Evolutionary conservation across 1,284 basidiomycete genomes (phyloP), one percentile per base, ranked within the genome.

Genomic region (Cryptococcus sp.): DNA sequence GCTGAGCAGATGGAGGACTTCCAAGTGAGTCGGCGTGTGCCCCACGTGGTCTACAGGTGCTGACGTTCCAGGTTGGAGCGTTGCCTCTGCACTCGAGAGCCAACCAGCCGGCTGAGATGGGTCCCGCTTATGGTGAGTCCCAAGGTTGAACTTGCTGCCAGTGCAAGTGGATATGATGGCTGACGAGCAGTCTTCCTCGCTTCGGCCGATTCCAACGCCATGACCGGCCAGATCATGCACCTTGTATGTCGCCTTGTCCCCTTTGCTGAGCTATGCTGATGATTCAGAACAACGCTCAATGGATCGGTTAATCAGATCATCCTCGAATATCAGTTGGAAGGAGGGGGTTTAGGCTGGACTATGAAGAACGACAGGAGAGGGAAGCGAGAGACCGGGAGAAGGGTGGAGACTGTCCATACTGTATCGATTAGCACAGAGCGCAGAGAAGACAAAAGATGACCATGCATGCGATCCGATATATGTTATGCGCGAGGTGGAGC

Each of bases 61-160:
- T n/a, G n/a, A n/a, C n/a, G n/a, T n/a, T n/a, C n/a, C 74, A 74
- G 12, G 69, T 80, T 34, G 77, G 78, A 19, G 54, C 64, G 12
- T 45, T 69, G 22, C 78, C 78, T 2, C 65, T 80, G 3, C 75
- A 78, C 53, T 76, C 77, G 22, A 70, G 80, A 16, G 76, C 78
- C 0, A 79, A 75, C 1, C 79, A 80, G 69, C 80, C 80, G 4
- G 78, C 77, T 18, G 81, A 83, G 65, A 68, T 79, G 41, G 79
- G 76, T 4, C 77, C 78, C 6, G 64, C 73, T 1, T 82, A 79
- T 38, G 63, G 63, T 61, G 31, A 51, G 57, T 50, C n/a, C n/a
- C n/a, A n/a, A n/a, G n/a, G n/a, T n/a, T n/a, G n/a, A n/a, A n/a
- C n/a, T n/a, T n/a, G n/a, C n/a, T n/a, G 31, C 23, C 34, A 31